Percentiles rank a stretch among this genome's conserved stretches.
Evolutionary conservation across 2,329 filamentous ascomycete genomes (phyloP).

Genomic region (Arthrocladium fulminans): DNA sequence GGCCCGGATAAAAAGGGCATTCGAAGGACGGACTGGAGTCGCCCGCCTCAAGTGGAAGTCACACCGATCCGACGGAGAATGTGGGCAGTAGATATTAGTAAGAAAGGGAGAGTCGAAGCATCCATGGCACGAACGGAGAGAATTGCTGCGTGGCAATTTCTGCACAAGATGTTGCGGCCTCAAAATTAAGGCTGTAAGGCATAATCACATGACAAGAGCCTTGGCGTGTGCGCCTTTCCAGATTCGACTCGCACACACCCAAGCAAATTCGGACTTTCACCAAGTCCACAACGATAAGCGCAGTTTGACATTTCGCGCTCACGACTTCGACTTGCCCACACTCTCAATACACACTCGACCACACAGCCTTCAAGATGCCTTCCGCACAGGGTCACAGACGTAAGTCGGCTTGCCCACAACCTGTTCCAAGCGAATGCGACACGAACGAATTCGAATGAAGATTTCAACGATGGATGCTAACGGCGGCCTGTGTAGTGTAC

Average conservation of each 20-base stretch:
- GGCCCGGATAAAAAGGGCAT: no score
- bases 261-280: conserved; percentile 11
- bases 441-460: neutral
- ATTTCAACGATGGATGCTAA: conserved; percentile 15
- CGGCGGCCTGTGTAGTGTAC: conserved; percentile 54
- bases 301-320: conserved; percentile 34
- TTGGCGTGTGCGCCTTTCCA: conserved; percentile 12
- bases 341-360: conserved; percentile 8
- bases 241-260: conserved; percentile 14
- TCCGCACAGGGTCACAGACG: conserved; percentile 80
- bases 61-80: no score
- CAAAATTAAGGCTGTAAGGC: neutral
- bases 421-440: neutral
- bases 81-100: no score
- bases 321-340: conserved; percentile 32
- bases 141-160: no score
- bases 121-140: no score
- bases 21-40: no score
- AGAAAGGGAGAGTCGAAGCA: no score
- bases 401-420: conserved; percentile 46
- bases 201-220: conserved; percentile 11
- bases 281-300: conserved; percentile 20
- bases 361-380: conserved; percentile 63
- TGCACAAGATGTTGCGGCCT: neutral
- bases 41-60: no score